These are phyloP conservation scores for Hericium alpestre DNA, from an alignment of 768 basidiomycete genomes.

Conservation along the genomic window DNA sequence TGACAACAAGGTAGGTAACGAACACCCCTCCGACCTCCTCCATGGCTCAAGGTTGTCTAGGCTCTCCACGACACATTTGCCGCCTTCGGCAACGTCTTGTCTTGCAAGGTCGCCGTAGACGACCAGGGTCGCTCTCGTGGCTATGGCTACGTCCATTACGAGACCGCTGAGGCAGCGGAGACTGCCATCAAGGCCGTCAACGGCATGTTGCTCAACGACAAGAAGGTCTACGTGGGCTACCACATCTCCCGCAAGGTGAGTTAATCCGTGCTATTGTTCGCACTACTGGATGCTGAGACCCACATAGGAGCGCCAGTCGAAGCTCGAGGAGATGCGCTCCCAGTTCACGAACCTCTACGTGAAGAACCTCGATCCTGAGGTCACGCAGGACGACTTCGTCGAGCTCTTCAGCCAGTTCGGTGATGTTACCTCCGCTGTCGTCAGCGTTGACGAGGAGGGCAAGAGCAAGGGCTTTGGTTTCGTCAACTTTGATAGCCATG, in stretches of 20 bases:
- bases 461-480: constrained; percentile 97
- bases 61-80: constrained; percentile 99
- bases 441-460: constrained; percentile 78
- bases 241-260: constrained; percentile 92
- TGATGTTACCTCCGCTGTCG: constrained; percentile 76
- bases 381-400: constrained; percentile 78
- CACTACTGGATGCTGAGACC: constrained; percentile 1
- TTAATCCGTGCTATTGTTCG: neutral
- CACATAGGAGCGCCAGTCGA: constrained; percentile 84
- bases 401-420: constrained; percentile 72
- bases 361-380: constrained; percentile 88
- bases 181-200: constrained; percentile 97
- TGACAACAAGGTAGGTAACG: constrained; percentile 76
- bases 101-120: constrained; percentile 98
- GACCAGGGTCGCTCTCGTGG: constrained; percentile 93
- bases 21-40: neutral
- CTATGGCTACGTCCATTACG: constrained; percentile 98
- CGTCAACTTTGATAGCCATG: constrained; percentile 91
- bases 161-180: constrained; percentile 92
- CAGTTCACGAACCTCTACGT: constrained; percentile 98
- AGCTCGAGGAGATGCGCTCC: constrained; percentile 93
- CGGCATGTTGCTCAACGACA: constrained; percentile 98
- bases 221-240: constrained; percentile 96
- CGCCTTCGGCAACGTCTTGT: constrained; percentile 96
- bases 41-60: constrained; percentile 25